Conservation (phyloP, 305 asterid species). For the Striga hermonthica region DNA sequence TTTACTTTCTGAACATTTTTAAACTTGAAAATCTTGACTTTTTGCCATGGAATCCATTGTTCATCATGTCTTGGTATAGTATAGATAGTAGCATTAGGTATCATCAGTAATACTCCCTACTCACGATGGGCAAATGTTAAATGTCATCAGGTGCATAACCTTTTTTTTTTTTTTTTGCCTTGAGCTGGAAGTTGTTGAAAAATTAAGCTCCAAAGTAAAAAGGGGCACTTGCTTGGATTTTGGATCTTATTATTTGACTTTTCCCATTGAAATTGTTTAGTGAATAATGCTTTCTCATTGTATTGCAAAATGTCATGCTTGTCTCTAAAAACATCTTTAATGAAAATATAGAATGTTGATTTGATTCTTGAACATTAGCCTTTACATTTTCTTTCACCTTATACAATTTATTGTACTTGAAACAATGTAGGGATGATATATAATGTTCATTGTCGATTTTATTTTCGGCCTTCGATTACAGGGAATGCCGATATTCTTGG, state of each 20-base stretch:
- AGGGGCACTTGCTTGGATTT: background rate
- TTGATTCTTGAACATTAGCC: too few species aligned
- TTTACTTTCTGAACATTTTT: conserved; percentile 11
- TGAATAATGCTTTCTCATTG: background rate
- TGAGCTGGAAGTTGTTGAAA: conserved; percentile 3
- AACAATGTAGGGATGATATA: background rate
- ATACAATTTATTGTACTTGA: too few species aligned
- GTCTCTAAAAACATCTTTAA: too few species aligned
- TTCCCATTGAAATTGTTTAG: background rate
- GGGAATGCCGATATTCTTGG: conserved; percentile 83
- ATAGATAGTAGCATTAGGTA: conserved; percentile 2
- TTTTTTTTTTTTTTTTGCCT: background rate
- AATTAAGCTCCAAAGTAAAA: background rate
- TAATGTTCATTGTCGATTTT: background rate
- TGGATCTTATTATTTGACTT: background rate
- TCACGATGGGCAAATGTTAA: too few species aligned
- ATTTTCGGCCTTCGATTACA: conserved; percentile 34
- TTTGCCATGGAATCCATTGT: background rate
- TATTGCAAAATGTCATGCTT: too few species aligned
- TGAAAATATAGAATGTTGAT: too few species aligned
- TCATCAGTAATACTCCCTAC: too few species aligned
- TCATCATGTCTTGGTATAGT: background rate
- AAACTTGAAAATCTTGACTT: background rate
- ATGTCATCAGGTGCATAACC: background rate
- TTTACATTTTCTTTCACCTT: too few species aligned